phyloP scores from a whole-genome alignment of 2,329 filamentous ascomycete genomes.

The Colletotrichum tabaci region DNA sequence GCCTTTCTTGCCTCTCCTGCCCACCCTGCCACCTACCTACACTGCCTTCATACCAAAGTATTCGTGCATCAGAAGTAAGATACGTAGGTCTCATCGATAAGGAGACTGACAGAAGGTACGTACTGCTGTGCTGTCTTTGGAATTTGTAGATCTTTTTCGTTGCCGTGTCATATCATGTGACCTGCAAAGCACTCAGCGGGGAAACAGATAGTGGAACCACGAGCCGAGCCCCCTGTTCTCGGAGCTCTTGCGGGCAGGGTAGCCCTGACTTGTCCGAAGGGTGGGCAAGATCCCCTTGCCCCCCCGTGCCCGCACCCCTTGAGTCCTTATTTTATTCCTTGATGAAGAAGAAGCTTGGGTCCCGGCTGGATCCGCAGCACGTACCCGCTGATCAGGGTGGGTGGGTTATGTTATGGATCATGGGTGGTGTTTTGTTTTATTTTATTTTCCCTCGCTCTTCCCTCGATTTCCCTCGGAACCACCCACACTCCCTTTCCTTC shows the following conservation, averaged over 20 bases:
- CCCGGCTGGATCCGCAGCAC: neutral
- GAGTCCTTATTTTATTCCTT: neutral
- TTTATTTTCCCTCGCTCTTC: neutral
- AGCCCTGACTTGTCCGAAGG: neutral
- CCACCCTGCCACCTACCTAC: too few relatives aligned
- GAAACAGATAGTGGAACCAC: neutral
- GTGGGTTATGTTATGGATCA: too few relatives aligned
- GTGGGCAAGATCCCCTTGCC: neutral
- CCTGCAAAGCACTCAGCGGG: neutral
- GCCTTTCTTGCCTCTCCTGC: too few relatives aligned
- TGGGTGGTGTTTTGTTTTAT: neutral
- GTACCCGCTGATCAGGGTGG: neutral
- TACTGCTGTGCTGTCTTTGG: neutral
- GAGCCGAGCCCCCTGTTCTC: constrained; percentile 8
- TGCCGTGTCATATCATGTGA: constrained; percentile 23
- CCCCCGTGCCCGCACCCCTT: neutral
- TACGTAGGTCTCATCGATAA: neutral
- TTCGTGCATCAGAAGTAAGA: too few relatives aligned
- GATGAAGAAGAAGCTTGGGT: constrained; percentile 11
- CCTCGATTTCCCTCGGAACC: neutral
- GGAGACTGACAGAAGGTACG: neutral
- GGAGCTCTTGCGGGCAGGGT: neutral
- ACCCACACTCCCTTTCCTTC: neutral
- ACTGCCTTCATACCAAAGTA: too few relatives aligned
- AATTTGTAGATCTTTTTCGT: neutral